These are phyloP conservation scores for Microsporum audouinii DNA, from an alignment of 2,329 filamentous ascomycete species.

Conservation along the genomic window DNA sequence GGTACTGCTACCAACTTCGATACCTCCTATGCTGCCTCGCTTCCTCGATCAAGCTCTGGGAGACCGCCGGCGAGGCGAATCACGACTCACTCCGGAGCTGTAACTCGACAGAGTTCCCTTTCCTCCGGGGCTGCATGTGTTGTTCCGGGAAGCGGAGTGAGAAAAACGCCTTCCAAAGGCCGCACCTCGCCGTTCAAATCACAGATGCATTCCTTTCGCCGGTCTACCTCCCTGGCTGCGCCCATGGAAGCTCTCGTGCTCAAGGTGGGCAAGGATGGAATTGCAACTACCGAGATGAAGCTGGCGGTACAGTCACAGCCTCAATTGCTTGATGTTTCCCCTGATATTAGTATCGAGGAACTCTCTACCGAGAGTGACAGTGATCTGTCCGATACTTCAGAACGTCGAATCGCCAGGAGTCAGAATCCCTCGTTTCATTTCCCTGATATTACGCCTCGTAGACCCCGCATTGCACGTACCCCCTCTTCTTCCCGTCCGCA, in stretches of 20 bases:
- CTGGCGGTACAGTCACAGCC: constrained; percentile 21
- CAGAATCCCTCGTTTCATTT: constrained; percentile 32
- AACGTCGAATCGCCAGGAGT: constrained; percentile 28
- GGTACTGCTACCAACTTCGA: constrained; percentile 16
- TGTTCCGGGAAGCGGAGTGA: constrained; percentile 26
- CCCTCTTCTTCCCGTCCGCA: constrained; percentile 30
- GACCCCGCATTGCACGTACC: constrained; percentile 23
- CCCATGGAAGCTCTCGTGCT: constrained; percentile 35
- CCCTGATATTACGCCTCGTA: constrained; percentile 22
- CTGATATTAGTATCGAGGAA: constrained; percentile 33
- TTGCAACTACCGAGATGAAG: constrained; percentile 38
- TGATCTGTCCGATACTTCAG: constrained; percentile 30
- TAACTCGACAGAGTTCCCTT: constrained; percentile 18
- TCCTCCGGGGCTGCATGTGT: constrained; percentile 16
- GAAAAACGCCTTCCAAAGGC: constrained; percentile 34
- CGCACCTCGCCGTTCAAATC: constrained; percentile 33
- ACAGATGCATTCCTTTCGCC: constrained; percentile 24
- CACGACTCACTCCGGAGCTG: constrained; percentile 29
- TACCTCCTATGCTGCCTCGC: background rate
- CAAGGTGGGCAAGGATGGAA: constrained; percentile 38
- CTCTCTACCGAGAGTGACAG: constrained; percentile 34
- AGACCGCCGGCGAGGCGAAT: constrained; percentile 32
- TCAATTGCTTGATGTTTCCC: constrained; percentile 17
- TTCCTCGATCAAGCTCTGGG: constrained; percentile 6
- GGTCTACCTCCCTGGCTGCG: constrained; percentile 24